A percentile compares a stretch with the other conserved stretches of the same genome.
phyloP scores from a whole-genome alignment of 352 stramenopile species.

The Pythium insidiosum region DNA sequence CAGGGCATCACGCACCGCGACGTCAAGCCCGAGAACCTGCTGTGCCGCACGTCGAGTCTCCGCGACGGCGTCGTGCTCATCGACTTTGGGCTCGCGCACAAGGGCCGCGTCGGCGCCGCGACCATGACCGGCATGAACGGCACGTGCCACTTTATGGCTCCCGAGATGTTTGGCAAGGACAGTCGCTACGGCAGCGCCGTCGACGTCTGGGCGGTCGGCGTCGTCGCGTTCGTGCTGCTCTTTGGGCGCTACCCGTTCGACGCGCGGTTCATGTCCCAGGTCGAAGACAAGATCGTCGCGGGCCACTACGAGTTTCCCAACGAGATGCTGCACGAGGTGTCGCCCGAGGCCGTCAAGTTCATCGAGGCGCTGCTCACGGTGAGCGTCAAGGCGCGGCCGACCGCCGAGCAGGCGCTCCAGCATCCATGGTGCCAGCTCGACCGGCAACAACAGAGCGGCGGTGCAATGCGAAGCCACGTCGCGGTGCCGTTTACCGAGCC shows the following conservation, averaged over 20 bases:
- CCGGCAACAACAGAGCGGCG: too few species aligned
- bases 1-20: slow-evolving; percentile 76
- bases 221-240: slow-evolving; percentile 67
- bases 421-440: slow-evolving; percentile 68
- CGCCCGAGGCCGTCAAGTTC: slow-evolving; percentile 64
- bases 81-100: slow-evolving; percentile 75
- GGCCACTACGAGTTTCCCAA: slow-evolving; percentile 49
- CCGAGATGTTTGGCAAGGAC: slow-evolving; percentile 69
- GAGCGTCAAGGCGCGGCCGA: slow-evolving; percentile 47
- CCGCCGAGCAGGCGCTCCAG: slow-evolving; percentile 48
- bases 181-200: slow-evolving; percentile 50
- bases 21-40: slow-evolving; percentile 81
- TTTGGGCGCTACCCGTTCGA: slow-evolving; percentile 74
- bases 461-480: too few species aligned
- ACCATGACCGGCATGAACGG: slow-evolving; percentile 78
- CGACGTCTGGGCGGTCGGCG: slow-evolving; percentile 73
- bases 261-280: slow-evolving; percentile 68
- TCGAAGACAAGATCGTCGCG: slow-evolving; percentile 76
- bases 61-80: slow-evolving; percentile 56
- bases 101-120: slow-evolving; percentile 21
- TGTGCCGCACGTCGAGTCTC: slow-evolving; percentile 41
- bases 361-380: slow-evolving; percentile 65
- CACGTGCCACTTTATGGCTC: slow-evolving; percentile 80
- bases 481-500: slow-evolving; percentile 25
- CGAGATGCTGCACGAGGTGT: slow-evolving; percentile 43